Percentiles rank a stretch among this genome's conserved stretches.
phyloP scores from a whole-genome alignment of 805 yeast species.

The Candida vaughaniae region DNA sequence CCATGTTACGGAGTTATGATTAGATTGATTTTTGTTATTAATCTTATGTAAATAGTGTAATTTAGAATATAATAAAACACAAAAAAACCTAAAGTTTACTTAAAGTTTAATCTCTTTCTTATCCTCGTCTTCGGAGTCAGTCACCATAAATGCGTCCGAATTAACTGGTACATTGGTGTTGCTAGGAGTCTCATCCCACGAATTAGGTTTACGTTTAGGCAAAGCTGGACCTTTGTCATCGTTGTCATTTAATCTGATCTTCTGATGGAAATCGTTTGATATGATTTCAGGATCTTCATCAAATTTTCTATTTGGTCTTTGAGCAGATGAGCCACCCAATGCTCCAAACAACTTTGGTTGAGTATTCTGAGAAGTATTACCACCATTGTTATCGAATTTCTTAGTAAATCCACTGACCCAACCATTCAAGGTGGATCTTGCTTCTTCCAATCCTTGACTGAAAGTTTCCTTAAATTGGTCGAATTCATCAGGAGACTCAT shows the following conservation, averaged over 20 bases:
- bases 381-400: slow-evolving; percentile 36
- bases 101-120: slow-evolving; percentile 11
- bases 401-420: slow-evolving; percentile 75
- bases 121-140: slow-evolving; percentile 45
- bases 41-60: slow-evolving; percentile 9
- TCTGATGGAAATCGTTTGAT: slow-evolving; percentile 49
- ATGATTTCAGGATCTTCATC: slow-evolving; percentile 60
- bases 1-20: slow-evolving; percentile 6
- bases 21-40: background rate
- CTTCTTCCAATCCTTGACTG: slow-evolving; percentile 76
- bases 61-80: slow-evolving; percentile 3
- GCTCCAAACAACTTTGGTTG: slow-evolving; percentile 44
- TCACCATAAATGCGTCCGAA: slow-evolving; percentile 43
- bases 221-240: slow-evolving; percentile 20
- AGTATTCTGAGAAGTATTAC: slow-evolving; percentile 4
- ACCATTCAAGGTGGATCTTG: slow-evolving; percentile 67
- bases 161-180: slow-evolving; percentile 36
- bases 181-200: slow-evolving; percentile 38
- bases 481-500: slow-evolving; percentile 51
- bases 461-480: slow-evolving; percentile 68
- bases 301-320: slow-evolving; percentile 21
- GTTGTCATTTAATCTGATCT: slow-evolving; percentile 42
- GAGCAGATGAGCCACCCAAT: slow-evolving; percentile 39
- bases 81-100: background rate
- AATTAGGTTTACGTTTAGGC: slow-evolving; percentile 19